Conservation (phyloP, 2,329 filamentous ascomycete species). For the Penicillium nordicum region DNA sequence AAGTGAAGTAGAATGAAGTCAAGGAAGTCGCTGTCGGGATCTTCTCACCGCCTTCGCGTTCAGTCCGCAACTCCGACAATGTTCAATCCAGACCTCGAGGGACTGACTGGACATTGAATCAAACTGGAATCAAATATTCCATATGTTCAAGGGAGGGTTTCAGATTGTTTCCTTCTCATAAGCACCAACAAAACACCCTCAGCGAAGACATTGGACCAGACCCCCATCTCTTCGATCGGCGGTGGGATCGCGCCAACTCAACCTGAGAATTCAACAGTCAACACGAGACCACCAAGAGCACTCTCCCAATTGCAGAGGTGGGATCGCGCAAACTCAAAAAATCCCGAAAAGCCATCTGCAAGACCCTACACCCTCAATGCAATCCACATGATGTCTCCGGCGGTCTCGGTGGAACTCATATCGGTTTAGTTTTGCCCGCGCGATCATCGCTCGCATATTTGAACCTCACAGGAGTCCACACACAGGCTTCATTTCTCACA, state of each 20-base stretch:
- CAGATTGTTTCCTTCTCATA: neutral
- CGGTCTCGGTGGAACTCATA: slow-evolving; percentile 10
- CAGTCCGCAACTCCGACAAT: slow-evolving; percentile 8
- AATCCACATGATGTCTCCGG: slow-evolving; percentile 18
- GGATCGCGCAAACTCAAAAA: neutral
- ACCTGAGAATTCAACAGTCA: neutral
- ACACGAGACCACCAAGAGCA: neutral
- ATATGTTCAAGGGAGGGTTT: neutral
- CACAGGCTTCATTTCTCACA: neutral
- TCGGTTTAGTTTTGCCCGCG: slow-evolving; percentile 18
- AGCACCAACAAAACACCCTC: neutral
- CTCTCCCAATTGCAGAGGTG: neutral
- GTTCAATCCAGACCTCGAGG: neutral
- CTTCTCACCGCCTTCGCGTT: slow-evolving; percentile 1
- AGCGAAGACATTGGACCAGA: neutral
- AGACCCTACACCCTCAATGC: neutral
- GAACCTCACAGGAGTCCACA: neutral
- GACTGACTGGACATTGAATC: neutral
- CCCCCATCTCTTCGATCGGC: neutral
- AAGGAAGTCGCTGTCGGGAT: neutral
- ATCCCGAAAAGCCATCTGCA: neutral
- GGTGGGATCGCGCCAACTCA: slow-evolving; percentile 1
- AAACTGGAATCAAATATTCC: neutral
- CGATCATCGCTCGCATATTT: slow-evolving; percentile 13
- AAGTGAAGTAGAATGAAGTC: neutral